Evolutionary conservation across 345 rosid genomes (phyloP).

Genomic region (Citrus cavaleriei): DNA sequence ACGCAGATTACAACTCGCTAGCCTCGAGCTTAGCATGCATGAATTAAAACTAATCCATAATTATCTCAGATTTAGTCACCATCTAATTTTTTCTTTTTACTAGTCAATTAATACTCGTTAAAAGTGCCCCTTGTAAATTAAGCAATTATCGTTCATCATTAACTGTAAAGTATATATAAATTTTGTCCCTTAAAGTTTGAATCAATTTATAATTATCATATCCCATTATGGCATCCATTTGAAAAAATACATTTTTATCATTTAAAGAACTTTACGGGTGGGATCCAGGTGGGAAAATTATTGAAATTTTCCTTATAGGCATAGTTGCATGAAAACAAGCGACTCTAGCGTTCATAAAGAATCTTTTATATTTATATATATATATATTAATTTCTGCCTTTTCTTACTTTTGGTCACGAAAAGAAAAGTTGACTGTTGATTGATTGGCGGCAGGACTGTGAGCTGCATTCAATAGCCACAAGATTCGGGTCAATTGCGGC

Average conservation of each 20-base stretch:
- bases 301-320: not conserved
- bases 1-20: not conserved
- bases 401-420: no score
- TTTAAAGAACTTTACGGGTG: not conserved
- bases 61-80: not conserved
- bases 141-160: not conserved
- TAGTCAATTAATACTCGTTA: no score
- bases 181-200: not conserved
- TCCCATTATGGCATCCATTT: not conserved
- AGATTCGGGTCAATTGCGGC: conserved; percentile 95
- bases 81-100: not conserved
- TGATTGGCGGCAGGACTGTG: conserved; percentile 64
- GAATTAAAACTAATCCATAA: not conserved
- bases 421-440: not conserved
- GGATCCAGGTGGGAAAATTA: not conserved
- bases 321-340: not conserved
- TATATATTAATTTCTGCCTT: no score
- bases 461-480: conserved; percentile 84
- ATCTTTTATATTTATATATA: no score
- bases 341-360: no score
- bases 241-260: not conserved
- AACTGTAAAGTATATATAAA: not conserved
- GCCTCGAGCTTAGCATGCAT: not conserved
- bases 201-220: not conserved
- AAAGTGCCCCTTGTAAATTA: no score